Evolutionary conservation across 148 eudicot genomes (phyloP), one percentile per base, ranked within the genome.

Genomic region (Rhododendron kiyosumense): DNA sequence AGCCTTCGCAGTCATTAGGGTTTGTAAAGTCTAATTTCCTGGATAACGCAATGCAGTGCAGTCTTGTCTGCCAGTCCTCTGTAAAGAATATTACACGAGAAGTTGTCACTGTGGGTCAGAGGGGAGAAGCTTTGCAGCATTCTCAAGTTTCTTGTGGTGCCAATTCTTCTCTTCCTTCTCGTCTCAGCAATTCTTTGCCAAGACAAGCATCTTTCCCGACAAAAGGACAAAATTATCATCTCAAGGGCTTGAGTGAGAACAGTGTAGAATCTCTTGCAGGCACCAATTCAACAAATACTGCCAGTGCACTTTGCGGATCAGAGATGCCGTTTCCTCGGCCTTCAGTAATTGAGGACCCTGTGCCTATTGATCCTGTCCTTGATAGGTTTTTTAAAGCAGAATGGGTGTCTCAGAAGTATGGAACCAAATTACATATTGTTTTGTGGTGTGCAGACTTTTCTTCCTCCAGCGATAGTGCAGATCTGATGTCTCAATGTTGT

Each of bases 121-220:
- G 73, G 78, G 78, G 78, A 18, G 48, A 48, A 45, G 61, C 26
- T 30, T 71, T 51, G 43, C 79, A 10, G 46, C 77, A 84, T 71
- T 84, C 30, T 84, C 85, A 11, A 51, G 79, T 71, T 84, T 84
- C 78, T 45, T 45, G 28, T 71, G 26, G 79, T 48, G 45, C 36
- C 30, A 15, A 54, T 65, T 76, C 26, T 24, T 65, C 57, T 65
- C 45, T 65, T 7, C 32, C 36, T 45, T 83, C 57, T 83, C 3
- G 59, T 83, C 75, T 14, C 5, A 22, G n/a, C 28, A 10, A 67
- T 67, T 69, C 78, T 69, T 46, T 46, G 59, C 78, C 78, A 30
- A 46, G 59, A 69, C 43, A 46, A 43, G 45, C 36, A 65, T 43
- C 76, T 41, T 0, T 63, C 49, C 51, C 36, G 41, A 41, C 14